phyloP scores from a whole-genome alignment of 345 rosid species.

The Cardiospermum halicacabum region DNA sequence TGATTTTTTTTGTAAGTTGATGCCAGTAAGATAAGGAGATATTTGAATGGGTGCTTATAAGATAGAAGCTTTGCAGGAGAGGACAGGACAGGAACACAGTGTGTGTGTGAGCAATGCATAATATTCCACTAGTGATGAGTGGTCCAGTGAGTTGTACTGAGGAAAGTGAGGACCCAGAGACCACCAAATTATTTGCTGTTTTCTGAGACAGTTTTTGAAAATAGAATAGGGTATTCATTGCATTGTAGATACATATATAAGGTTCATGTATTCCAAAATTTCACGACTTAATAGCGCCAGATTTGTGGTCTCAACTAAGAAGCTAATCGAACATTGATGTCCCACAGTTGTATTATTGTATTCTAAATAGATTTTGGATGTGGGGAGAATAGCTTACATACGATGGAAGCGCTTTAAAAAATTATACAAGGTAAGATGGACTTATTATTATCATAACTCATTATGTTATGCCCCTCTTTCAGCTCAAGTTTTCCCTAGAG shows the following conservation, averaged over 20 bases:
- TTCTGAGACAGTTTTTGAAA: neutral
- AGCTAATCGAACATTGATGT: conserved; percentile 1
- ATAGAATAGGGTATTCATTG: neutral
- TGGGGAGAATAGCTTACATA: too few species aligned
- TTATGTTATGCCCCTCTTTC: too few species aligned
- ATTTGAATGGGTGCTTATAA: neutral
- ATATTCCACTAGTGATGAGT: neutral
- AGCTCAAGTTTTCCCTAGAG: too few species aligned
- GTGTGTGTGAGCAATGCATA: neutral
- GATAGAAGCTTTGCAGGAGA: neutral
- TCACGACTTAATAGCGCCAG: neutral
- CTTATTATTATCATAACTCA: too few species aligned
- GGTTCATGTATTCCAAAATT: neutral
- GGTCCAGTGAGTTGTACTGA: neutral
- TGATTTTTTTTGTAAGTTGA: too few species aligned
- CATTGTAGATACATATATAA: neutral
- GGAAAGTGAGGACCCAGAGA: neutral
- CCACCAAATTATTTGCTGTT: neutral
- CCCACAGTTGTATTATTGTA: too few species aligned
- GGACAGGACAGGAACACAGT: neutral
- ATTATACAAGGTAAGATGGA: too few species aligned
- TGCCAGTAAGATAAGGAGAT: neutral
- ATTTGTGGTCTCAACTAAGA: neutral
- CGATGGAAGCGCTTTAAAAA: too few species aligned
- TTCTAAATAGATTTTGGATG: too few species aligned